Base-by-base conservation (phyloP, 2,329 filamentous ascomycete species). In the Venturia aucupariae region DNA sequence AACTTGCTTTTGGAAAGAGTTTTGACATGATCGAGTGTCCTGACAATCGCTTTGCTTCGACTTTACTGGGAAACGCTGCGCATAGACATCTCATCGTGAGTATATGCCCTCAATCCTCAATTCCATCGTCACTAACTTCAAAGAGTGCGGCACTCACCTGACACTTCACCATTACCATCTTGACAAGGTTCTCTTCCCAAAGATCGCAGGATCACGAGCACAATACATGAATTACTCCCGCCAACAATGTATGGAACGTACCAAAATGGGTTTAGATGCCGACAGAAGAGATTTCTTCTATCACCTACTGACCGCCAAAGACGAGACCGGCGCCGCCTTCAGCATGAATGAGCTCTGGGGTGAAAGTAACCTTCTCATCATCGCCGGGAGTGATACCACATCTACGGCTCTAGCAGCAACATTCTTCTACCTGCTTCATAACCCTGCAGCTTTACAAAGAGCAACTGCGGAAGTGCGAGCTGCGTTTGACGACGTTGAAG, bases 361-460 rank as follows among this genome's bases (percentile, higher is more conserved):
- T 66, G 80, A 82, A 68, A 79, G 76, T 42, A 78, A 80, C 63
- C 71, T 79, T 2, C 68, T 82, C 30, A 81, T 82, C 66, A 78
- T 80, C 51, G 80, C 80, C 17, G 80, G 76, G 41, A 76, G 74
- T 1, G 78, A 80, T 64, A 79, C 78, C 4, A 77, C 77, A 2
- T 77, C 76, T 1, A 79, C 76, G 7, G 73, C 76, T 32, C 71
- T 78, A 68, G 70, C 74, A 30, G 74, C 75, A 17, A 74, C 72
- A 2, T 73, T 80, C 66, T 79, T 78, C 72, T 80, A 80, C 69
- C 74, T 80, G 39, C 70, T 75, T 15, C 72, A 76, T 38, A 77
- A 79, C 67, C 68, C 74, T 2, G 61, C 66, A 17, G 70, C 71
- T 8, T 69, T 78, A 55, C 67, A 71, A 61, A 71, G 70, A 42